Conservation (phyloP, 192 early-diverging fungal species). For the Mortierella antarctica region DNA sequence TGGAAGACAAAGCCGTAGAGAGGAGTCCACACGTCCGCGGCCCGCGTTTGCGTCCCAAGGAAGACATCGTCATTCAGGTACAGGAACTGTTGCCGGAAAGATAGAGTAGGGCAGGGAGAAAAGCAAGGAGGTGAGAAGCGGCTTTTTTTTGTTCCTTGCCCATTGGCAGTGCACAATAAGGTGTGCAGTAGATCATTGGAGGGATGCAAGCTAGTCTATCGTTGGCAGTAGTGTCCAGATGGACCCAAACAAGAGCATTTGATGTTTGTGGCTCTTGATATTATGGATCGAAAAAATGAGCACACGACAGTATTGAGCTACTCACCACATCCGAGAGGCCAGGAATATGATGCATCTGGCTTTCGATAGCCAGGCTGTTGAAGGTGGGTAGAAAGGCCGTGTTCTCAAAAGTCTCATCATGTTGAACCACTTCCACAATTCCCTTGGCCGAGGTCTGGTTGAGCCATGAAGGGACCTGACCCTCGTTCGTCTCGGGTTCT, state of each 20-base stretch:
- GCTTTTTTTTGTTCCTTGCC: too few species aligned
- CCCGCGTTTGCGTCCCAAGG: slow-evolving; percentile 8
- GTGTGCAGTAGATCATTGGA: too few species aligned
- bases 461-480: slow-evolving; percentile 51
- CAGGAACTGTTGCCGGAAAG: slow-evolving; percentile 26
- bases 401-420: slow-evolving; percentile 41
- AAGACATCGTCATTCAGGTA: slow-evolving; percentile 59
- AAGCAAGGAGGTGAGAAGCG: not conserved
- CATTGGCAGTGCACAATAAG: too few species aligned
- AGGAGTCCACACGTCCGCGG: slow-evolving; percentile 50
- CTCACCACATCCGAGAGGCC: slow-evolving; percentile 45
- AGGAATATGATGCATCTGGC: slow-evolving; percentile 45
- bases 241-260: too few species aligned
- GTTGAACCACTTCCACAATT: slow-evolving; percentile 23
- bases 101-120: not conserved
- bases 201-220: too few species aligned
- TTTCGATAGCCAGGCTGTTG: slow-evolving; percentile 54
- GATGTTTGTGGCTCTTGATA: not conserved
- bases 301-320: not conserved
- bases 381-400: slow-evolving; percentile 37
- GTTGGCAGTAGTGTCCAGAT: too few species aligned
- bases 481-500: slow-evolving; percentile 1
- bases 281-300: not conserved
- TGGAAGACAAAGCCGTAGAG: slow-evolving; percentile 54
- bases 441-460: slow-evolving; percentile 10